These are phyloP conservation scores for Glycyrrhiza uralensis DNA, from an alignment of 306 rosid species.

Conservation along the genomic window DNA sequence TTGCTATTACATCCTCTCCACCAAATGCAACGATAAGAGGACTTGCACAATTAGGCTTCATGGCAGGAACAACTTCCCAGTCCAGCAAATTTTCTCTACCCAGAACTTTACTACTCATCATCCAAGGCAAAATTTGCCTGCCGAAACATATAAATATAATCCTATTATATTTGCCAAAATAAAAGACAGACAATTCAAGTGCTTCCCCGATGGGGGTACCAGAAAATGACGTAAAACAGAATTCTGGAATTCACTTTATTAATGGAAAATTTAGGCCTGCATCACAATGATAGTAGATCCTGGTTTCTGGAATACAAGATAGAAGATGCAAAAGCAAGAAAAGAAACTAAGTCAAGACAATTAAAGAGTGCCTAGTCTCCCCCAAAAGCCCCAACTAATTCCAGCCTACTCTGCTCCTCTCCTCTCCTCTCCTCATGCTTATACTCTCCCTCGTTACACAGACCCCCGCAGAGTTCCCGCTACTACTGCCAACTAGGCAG, in stretches of 20 bases:
- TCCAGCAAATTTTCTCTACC: not conserved
- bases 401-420: not conserved
- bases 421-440: not conserved
- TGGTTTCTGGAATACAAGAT: not conserved
- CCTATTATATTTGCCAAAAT: not conserved
- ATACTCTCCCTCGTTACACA: not conserved
- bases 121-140: not conserved
- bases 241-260: not conserved
- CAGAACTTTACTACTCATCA: not conserved
- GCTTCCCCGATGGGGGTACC: too few species aligned
- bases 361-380: not conserved
- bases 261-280: not conserved
- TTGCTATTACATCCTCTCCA: not conserved
- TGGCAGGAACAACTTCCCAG: conserved; percentile 1
- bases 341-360: not conserved
- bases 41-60: not conserved
- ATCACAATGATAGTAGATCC: not conserved
- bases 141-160: not conserved
- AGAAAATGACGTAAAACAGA: too few species aligned
- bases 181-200: not conserved
- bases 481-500: not conserved
- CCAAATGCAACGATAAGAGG: not conserved
- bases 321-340: not conserved
- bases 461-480: not conserved
- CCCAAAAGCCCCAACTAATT: not conserved